Percentiles rank a stretch among this genome's conserved stretches.
These are phyloP conservation scores for Alternaria viburni DNA, from an alignment of 2,329 filamentous ascomycete genomes.

Conservation along the genomic window DNA sequence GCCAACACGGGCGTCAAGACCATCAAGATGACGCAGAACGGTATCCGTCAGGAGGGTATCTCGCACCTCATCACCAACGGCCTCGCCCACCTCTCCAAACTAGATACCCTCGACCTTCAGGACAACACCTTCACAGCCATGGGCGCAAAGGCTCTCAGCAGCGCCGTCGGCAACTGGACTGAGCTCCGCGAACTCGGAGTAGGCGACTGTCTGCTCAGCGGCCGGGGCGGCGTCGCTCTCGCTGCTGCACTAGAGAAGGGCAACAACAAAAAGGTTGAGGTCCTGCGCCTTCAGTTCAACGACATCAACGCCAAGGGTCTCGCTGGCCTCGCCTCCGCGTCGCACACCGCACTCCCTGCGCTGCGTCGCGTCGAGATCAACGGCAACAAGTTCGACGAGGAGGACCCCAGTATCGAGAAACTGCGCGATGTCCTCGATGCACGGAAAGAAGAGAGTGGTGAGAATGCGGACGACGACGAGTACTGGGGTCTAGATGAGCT, in stretches of 20 bases:
- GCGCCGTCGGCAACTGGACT: conserved; percentile 75
- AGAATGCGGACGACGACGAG: conserved; percentile 61
- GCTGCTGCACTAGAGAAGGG: conserved; percentile 75
- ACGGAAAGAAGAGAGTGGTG: conserved; percentile 68
- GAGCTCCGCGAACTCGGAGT: conserved; percentile 82
- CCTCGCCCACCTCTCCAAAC: conserved; percentile 69
- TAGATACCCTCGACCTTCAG: conserved; percentile 86
- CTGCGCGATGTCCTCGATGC: conserved; percentile 72
- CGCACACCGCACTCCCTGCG: conserved; percentile 69
- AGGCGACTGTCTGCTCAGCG: conserved; percentile 83
- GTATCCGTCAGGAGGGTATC: conserved; percentile 93
- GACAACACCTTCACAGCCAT: conserved; percentile 94
- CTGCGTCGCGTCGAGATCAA: conserved; percentile 91
- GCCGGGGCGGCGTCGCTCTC: conserved; percentile 76
- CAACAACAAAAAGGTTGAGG: conserved; percentile 79
- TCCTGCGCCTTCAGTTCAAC: conserved; percentile 88
- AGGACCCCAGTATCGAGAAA: conserved; percentile 73
- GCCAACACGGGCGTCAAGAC: conserved; percentile 81
- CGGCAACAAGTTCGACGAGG: conserved; percentile 92
- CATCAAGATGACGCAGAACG: conserved; percentile 98
- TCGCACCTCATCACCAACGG: conserved; percentile 79
- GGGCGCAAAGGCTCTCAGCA: conserved; percentile 79
- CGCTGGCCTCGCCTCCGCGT: conserved; percentile 72
- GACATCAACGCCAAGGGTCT: conserved; percentile 83
- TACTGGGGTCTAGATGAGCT: conserved; percentile 65